phyloP scores from a whole-genome alignment of 2,329 filamentous ascomycete species.

The Dothistroma pini region DNA sequence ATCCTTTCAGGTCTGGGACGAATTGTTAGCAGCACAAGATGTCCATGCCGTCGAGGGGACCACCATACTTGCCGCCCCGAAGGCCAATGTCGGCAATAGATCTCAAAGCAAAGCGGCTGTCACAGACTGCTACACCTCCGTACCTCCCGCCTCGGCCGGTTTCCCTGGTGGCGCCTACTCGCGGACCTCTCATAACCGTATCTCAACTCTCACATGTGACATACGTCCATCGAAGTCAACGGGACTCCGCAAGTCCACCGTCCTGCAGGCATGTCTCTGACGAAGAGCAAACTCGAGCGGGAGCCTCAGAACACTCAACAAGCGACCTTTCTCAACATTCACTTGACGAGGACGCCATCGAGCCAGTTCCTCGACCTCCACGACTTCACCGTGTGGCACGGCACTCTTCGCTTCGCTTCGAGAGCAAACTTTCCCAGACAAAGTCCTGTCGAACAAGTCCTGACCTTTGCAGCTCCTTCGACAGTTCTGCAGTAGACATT shows the following conservation, averaged over 20 bases:
- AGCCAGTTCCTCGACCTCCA: background rate
- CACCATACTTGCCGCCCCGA: slow-evolving; percentile 15
- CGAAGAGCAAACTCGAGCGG: background rate
- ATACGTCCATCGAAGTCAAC: background rate
- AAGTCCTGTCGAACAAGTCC: slow-evolving; percentile 11
- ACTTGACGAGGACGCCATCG: background rate
- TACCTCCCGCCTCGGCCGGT: slow-evolving; percentile 17
- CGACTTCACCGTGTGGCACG: slow-evolving; percentile 10
- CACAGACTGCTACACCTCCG: slow-evolving; percentile 12
- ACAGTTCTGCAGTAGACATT: background rate
- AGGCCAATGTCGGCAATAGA: slow-evolving; percentile 20
- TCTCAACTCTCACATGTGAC: background rate
- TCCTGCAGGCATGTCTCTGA: background rate
- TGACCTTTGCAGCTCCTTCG: slow-evolving; percentile 12
- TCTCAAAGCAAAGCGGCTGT: slow-evolving; percentile 12
- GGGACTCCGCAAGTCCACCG: background rate
- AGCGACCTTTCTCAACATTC: background rate
- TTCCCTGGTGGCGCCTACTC: background rate
- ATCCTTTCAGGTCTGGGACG: background rate
- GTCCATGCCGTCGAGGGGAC: background rate
- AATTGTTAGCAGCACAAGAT: slow-evolving; percentile 1
- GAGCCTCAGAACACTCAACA: background rate
- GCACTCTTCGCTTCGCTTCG: slow-evolving; percentile 25
- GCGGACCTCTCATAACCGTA: slow-evolving; percentile 2
- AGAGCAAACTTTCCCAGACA: slow-evolving; percentile 13